Evolutionary conservation across 129 eudicot species (phyloP).

Genomic region (Lonicera japonica): DNA sequence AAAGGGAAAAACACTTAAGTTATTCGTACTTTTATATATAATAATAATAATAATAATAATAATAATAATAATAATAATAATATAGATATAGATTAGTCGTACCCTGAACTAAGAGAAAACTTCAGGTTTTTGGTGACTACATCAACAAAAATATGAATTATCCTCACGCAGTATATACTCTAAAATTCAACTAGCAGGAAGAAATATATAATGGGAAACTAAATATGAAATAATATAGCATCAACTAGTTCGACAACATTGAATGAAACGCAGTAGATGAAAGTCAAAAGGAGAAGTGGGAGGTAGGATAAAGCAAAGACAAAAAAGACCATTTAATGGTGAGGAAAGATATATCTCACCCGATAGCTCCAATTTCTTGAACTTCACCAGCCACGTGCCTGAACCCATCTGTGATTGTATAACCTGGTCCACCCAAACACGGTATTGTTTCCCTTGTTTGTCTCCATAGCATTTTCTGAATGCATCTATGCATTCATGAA

Average conservation of each 20-base stretch:
- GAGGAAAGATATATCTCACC: slow-evolving; percentile 40
- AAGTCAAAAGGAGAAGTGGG: neutral
- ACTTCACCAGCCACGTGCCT: slow-evolving; percentile 71
- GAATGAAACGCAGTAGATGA: neutral
- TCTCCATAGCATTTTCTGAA: slow-evolving; percentile 61
- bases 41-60: too few relatives aligned
- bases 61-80: too few relatives aligned
- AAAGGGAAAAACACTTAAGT: too few relatives aligned
- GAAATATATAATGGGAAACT: too few relatives aligned
- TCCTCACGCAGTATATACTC: too few relatives aligned
- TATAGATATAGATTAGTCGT: too few relatives aligned
- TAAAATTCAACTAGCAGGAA: too few relatives aligned
- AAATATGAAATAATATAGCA: neutral
- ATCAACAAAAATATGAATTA: too few relatives aligned
- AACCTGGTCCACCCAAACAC: slow-evolving; percentile 93
- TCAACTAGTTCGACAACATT: neutral
- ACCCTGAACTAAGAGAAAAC: too few relatives aligned
- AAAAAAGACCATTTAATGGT: neutral
- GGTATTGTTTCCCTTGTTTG: slow-evolving; percentile 57
- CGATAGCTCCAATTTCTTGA: slow-evolving; percentile 80
- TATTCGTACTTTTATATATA: too few relatives aligned
- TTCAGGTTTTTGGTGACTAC: too few relatives aligned
- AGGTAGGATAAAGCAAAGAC: neutral
- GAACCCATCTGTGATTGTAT: slow-evolving; percentile 52
- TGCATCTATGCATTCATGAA: slow-evolving; percentile 48